Evolutionary conservation across 306 rosid species (phyloP).

Genomic region (Amphicarpaea edgeworthii): DNA sequence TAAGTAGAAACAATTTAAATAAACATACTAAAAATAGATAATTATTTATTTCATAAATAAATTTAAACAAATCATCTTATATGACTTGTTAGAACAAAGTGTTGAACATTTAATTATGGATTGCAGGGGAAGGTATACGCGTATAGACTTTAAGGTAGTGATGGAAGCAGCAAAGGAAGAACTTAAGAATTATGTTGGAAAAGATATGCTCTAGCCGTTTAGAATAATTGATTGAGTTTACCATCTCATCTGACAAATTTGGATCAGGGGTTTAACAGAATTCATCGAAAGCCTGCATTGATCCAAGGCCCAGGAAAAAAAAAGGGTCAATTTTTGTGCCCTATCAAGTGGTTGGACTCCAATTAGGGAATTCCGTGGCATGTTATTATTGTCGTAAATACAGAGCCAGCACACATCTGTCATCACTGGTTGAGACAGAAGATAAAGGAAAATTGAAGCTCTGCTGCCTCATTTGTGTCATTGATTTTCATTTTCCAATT

Average conservation of each 20-base stretch:
- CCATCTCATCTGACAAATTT: slow-evolving; percentile 44
- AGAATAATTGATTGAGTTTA: slow-evolving; percentile 14
- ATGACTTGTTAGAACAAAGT: slow-evolving; percentile 22
- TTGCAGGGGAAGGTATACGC: slow-evolving; percentile 92
- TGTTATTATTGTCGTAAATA: slow-evolving; percentile 28
- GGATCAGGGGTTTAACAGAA: slow-evolving; percentile 21
- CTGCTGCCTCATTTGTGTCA: neutral
- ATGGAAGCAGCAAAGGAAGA: slow-evolving; percentile 90
- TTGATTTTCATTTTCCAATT: slow-evolving; percentile 29
- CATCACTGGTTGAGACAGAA: slow-evolving; percentile 34
- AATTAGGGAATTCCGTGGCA: slow-evolving; percentile 22
- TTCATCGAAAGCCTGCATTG: slow-evolving; percentile 20
- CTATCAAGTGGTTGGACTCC: neutral
- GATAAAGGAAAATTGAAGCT: slow-evolving; percentile 34
- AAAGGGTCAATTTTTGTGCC: slow-evolving; percentile 9
- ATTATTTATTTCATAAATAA: no score
- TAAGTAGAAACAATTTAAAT: no score
- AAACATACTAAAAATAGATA: no score
- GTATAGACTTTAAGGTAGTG: slow-evolving; percentile 64
- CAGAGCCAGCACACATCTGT: slow-evolving; percentile 7
- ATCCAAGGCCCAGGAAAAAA: neutral
- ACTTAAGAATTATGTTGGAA: slow-evolving; percentile 64
- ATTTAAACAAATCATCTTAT: no score
- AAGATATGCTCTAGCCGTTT: slow-evolving; percentile 54
- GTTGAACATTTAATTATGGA: slow-evolving; percentile 49